Evolutionary conservation across 768 basidiomycete species (phyloP), one percentile per base, ranked within the genome.

Genomic region (Collybia mongolica): DNA sequence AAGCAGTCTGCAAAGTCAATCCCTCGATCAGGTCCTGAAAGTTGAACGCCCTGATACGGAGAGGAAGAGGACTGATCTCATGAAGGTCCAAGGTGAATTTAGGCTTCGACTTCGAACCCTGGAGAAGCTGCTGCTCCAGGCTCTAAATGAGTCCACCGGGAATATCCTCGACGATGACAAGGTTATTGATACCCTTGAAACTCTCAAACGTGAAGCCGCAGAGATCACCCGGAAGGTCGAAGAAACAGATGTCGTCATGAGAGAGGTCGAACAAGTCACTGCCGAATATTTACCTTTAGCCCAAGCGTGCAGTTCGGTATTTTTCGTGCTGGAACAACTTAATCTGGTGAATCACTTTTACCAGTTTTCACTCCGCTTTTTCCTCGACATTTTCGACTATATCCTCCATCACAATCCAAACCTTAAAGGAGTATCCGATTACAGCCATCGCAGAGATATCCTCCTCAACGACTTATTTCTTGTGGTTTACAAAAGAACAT

Each of bases 11-110:
- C 97, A 98, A 67, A 98, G 94, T 58, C 97, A 99, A 69, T 96
- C 96, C 0, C 79, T 99, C 44, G 94, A 98, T 64, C 93, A 97
- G 66, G 94, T 98, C 5, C 81, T 99, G 59, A 95, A 96, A 61
- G 93, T 93, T 41, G 97, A 99, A 67, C 84, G 97, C 5, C 95
- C 97, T 0, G 97, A 98, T 58, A 94, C 94, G 2, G 96, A 99
- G 65, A 81, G 86, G 62, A 97, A 94, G 72, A 78, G 97, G 42
- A 94, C 93, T 18, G 97, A 98, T 61, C 79, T 99, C 50, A 92
- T 98, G 84, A 98, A 97, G 70, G 85, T 97, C 19, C 97, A 99
- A 70, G 97, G 97, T 29, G 96, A 98, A 73, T 98, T 98, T 84
- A 82, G 90, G 17, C 79, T 98, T 18, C 88, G 94, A 3, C 81